Evolutionary conservation across 2,329 filamentous ascomycete genomes (phyloP), one percentile per base, ranked within the genome.

Genomic region (Incumbomyces lentus): DNA sequence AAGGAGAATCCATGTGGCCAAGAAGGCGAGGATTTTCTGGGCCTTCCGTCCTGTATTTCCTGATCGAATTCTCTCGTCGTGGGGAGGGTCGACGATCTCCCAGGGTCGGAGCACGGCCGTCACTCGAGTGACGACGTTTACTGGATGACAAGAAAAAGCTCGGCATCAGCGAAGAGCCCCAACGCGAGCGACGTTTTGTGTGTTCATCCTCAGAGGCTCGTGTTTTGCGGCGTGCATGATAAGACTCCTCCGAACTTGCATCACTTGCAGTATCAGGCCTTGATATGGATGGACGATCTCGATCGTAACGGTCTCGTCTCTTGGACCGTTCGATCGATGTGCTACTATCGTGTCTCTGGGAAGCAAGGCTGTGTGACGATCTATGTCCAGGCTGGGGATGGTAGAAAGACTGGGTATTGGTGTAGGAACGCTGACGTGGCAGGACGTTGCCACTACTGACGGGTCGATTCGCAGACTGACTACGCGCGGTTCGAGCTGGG

Each of bases 241-340:
- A 49, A 4, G 58, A 52, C 14, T 62, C 57, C 47, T 65, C 62
- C 13, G 63, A 59, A 44, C 56, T 59, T 33, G 60, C 61, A 40
- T 63, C 56, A 34, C 54, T 52, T 14, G 49, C 52, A 1, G 46
- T 33, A 19, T 36, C 32, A 6, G 49, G 47, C 18, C 44, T 51
- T 19, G 52, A 49, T 2, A 44, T 46, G 13, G 54, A 52, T 12
- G 52, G 52, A 22, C 49, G 46, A 38, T 54, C 49, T 13, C 41
- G 42, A 32, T 38, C 31, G 29, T 46, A 49, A 37, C 52, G 49
- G 19, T 49, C 49, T 16, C 44, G 48, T 41, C 52, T 46, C 4
- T 33, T 26, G 12, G 33, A 33, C 22, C 32, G 44, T 19, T 53
- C 54, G 6, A 48, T 33, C 2, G 48, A 32, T 13, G 31, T 40